Percentiles rank a stretch among this genome's conserved stretches.
phyloP scores from a whole-genome alignment of 108 stramenopile genomes.

The Schizochytrium sp. region DNA sequence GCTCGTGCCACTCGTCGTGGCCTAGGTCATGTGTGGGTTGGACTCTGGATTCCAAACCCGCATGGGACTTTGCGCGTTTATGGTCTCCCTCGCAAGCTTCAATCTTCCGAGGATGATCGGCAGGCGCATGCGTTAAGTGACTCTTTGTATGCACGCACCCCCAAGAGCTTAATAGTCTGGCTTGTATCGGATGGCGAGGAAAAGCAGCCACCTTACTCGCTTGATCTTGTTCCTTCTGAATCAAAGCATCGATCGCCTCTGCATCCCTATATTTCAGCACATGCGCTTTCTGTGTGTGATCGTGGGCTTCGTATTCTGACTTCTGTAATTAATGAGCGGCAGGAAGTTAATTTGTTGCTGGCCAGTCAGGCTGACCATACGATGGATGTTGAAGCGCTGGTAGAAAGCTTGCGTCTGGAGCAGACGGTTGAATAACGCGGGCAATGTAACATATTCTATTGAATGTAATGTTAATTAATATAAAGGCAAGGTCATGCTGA shows the following conservation, averaged over 20 bases:
- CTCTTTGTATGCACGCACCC: neutral
- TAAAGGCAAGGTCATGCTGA: too few relatives aligned
- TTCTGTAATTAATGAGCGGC: neutral
- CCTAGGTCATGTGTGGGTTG: neutral
- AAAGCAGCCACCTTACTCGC: neutral
- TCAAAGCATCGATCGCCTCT: neutral
- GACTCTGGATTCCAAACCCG: neutral
- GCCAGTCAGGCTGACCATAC: neutral
- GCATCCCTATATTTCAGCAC: neutral
- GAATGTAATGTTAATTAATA: too few relatives aligned
- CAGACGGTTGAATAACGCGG: too few relatives aligned
- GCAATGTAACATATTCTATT: too few relatives aligned
- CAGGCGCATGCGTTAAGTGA: neutral
- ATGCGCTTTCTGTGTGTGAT: slow-evolving; percentile 29
- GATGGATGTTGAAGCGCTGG: neutral
- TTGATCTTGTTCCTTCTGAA: neutral
- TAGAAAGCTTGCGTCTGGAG: neutral
- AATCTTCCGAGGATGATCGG: too few relatives aligned
- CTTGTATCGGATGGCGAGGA: neutral
- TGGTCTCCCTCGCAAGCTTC: neutral
- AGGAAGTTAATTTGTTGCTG: neutral
- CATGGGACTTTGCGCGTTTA: neutral
- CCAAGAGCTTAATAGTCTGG: neutral
- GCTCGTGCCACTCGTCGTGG: neutral
- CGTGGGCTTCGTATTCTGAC: neutral